phyloP scores from a whole-genome alignment of 2,329 filamentous ascomycete species.

The Rhynchosporium secalis region DNA sequence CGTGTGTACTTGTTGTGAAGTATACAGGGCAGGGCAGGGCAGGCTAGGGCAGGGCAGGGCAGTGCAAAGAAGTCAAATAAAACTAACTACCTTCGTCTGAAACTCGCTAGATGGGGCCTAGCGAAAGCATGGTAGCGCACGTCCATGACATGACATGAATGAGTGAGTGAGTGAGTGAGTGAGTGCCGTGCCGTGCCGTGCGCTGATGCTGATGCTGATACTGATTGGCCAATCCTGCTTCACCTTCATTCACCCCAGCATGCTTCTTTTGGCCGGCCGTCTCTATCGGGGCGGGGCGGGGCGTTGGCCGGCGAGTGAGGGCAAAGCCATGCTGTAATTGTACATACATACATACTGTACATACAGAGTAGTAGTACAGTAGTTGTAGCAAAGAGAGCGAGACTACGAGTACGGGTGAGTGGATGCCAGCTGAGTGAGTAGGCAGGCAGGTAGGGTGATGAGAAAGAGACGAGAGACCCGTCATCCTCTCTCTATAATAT shows the following conservation, averaged over 20 bases:
- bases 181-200: slow-evolving; percentile 2
- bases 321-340: background rate
- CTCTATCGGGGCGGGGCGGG: background rate
- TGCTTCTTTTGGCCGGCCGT: background rate
- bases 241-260: background rate
- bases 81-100: background rate
- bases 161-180: background rate
- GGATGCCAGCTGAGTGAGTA: too few relatives aligned
- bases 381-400: background rate
- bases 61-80: background rate
- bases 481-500: too few relatives aligned
- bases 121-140: background rate
- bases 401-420: too few relatives aligned
- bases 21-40: background rate
- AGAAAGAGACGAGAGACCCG: too few relatives aligned
- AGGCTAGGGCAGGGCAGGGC: too few relatives aligned
- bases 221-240: background rate
- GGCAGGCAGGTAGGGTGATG: too few relatives aligned
- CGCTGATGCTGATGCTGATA: background rate
- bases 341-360: background rate
- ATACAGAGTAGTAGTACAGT: too few relatives aligned
- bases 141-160: too few relatives aligned
- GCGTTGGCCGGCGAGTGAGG: background rate
- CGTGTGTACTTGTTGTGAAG: too few relatives aligned
- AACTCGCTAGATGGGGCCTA: background rate